Evolutionary conservation across 1,284 basidiomycete genomes (phyloP), one percentile per base, ranked within the genome.

Genomic region (Trichosporon coremiiforme): DNA sequence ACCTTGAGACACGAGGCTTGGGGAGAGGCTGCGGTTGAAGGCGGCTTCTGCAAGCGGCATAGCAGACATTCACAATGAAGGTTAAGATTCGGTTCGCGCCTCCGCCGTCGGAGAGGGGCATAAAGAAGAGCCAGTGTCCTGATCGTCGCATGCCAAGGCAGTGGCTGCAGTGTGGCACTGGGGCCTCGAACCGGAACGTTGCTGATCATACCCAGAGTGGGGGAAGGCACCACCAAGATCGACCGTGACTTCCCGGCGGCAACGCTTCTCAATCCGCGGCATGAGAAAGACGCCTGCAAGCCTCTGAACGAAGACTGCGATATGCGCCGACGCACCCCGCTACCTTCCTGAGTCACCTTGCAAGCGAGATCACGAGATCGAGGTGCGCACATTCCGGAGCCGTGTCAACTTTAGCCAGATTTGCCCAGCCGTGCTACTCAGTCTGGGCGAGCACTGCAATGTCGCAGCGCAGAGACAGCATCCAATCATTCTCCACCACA

Each of bases 151-250:
- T 33, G 31, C 12, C 57, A 17, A 60, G 22, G 29, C 31, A 13
- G 29, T 33, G 57, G 57, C 20, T 9, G 29, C 15, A 4, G 13
- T 9, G 57, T 60, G 57, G 57, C 57, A n/a, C 17, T 60, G 57
- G 2, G 53, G 53, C 31, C 57, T 31, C 57, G 29, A 33, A 9
- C 15, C 29, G 57, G 57, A 33, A 60, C 29, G 57, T 60, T 8
- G 57, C 10, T 31, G 47, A 53, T 53, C 47, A 12, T 38, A 38
- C 12, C 47, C 47, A 53, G 8, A 60, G 57, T 60, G 57, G 57
- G 57, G 57, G 57, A 60, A 33, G 47, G 47, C 20, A 22, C n/a
- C n/a, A n/a, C 47, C n/a, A 2, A 53, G 47, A 53, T 53, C 20
- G 47, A 53, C 20, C 41, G 41, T 53, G n/a, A 20, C n/a, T 2